Base-by-base conservation (phyloP, 176 grass and related monocot species). In the Phoenix roebelenii region DNA sequence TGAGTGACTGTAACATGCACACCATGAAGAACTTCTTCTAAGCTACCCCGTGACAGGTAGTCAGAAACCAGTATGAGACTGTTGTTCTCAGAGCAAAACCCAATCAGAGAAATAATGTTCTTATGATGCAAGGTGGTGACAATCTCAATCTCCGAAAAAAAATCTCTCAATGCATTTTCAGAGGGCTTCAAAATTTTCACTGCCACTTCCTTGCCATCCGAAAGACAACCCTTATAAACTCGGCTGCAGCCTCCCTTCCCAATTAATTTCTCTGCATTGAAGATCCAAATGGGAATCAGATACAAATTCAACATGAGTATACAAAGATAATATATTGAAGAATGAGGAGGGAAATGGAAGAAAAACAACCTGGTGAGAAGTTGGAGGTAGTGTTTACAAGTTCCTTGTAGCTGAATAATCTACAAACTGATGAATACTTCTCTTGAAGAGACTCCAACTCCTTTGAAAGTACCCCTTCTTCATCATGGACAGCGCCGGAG, bases 21-120 rank as follows among this genome's bases (percentile, higher is more conserved):
- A 88, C 94, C 94, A 74, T 93, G 88, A 83, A 99, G 82, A 19
- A 72, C 71, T 76, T 77, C 86, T 53, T 93, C 94, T 59, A 99
- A 76, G 81, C 85, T 99, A 63, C 94, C 94, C 66, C 70, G 76
- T n/a, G 72, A 64, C 67, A 85, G 66, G 77, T 89, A 89, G 54
- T 99, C 77, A 68, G 85, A 99, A 55, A 92, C 82, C 71, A 99
- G 77, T 30, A 93, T 77, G 73, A 99, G 82, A 25, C 75, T 71
- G 49, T 81, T 89, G 60, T 99, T 93, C 9, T 99, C 88, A 51
- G 81, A 81, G 72, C 88, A 86, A 77, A 99, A 99, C 18, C 94
- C 94, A 56, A 61, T 54, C 18, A 93, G 58, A 4, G 94, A 77
- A 16, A 99, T 71, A 61, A 93, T 79, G 63, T 93, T 89, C 22